Percentiles rank a stretch among this genome's conserved stretches.
phyloP scores from a whole-genome alignment of 176 grass and related monocot genomes.

The Alloteropsis semialata region DNA sequence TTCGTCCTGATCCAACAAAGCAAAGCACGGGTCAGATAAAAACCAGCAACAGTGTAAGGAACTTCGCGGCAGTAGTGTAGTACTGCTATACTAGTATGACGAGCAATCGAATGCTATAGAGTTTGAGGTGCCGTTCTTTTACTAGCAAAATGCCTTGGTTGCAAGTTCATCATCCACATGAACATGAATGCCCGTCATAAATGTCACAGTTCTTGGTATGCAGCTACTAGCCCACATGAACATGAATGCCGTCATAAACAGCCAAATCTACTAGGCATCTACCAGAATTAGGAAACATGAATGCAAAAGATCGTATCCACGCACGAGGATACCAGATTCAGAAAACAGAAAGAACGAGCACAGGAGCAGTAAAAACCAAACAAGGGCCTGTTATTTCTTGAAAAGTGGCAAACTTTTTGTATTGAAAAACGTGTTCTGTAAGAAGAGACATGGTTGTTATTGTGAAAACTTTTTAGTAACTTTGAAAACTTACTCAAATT shows the following conservation, averaged over 20 bases:
- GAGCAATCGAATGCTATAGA: background rate
- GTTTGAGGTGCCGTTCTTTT: background rate
- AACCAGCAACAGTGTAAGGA: background rate
- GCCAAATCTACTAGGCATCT: too few relatives aligned
- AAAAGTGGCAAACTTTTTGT: too few relatives aligned
- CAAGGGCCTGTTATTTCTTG: too few relatives aligned
- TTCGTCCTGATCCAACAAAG: constrained; percentile 57
- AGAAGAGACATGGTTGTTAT: too few relatives aligned
- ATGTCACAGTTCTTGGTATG: too few relatives aligned
- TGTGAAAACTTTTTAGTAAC: too few relatives aligned
- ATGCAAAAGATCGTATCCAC: background rate
- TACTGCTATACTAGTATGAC: too few relatives aligned
- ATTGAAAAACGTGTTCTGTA: too few relatives aligned
- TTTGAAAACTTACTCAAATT: too few relatives aligned
- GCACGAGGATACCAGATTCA: background rate
- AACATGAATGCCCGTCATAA: background rate
- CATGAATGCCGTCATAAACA: background rate
- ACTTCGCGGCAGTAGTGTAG: background rate
- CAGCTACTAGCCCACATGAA: too few relatives aligned
- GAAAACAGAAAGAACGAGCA: background rate
- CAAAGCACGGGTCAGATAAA: background rate
- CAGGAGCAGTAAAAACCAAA: constrained; percentile 2
- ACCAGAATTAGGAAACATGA: background rate
- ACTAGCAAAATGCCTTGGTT: background rate
- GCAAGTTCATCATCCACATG: background rate